Conservation (phyloP, 768 basidiomycete genomes). For the Trametes maxima region DNA sequence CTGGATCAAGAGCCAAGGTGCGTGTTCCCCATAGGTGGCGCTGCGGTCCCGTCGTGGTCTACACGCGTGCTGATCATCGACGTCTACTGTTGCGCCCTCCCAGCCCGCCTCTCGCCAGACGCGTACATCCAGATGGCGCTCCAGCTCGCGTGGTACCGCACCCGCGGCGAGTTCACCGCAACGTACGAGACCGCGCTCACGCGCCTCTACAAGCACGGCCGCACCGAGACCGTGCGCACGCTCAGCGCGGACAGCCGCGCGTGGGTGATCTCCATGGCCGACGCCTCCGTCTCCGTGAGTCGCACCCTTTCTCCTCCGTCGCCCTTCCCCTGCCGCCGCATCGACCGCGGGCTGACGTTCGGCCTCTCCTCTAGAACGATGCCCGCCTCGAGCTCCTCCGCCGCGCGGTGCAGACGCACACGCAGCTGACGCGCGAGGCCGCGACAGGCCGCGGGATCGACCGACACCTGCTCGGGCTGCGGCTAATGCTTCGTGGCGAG, state of each 20-base stretch:
- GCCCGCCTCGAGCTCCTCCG: slow-evolving; percentile 55
- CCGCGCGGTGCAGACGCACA: slow-evolving; percentile 72
- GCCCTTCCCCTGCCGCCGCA: not conserved
- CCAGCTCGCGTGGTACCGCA: slow-evolving; percentile 88
- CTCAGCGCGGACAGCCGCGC: slow-evolving; percentile 70
- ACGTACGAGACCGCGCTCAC: slow-evolving; percentile 94
- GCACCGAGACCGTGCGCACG: slow-evolving; percentile 88
- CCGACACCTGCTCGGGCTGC: slow-evolving; percentile 87
- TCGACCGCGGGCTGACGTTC: not conserved
- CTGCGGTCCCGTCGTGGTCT: too few relatives aligned
- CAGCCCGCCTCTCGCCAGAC: slow-evolving; percentile 68
- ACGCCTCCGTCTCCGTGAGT: slow-evolving; percentile 52
- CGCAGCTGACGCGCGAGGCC: slow-evolving; percentile 71
- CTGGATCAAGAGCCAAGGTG: slow-evolving; percentile 82
- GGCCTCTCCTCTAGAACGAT: slow-evolving; percentile 10
- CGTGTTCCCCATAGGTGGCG: slow-evolving; percentile 28
- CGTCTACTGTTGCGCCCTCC: not conserved
- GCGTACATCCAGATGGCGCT: slow-evolving; percentile 90
- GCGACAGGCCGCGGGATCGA: slow-evolving; percentile 86
- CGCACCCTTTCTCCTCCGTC: not conserved
- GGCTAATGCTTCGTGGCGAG: slow-evolving; percentile 57
- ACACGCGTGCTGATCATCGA: not conserved
- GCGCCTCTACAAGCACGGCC: slow-evolving; percentile 80
- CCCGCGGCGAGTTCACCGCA: slow-evolving; percentile 75
- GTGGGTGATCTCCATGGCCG: slow-evolving; percentile 77